These are phyloP conservation scores for Exutisphaerella laricina DNA, from an alignment of 2,329 filamentous ascomycete species.

Conservation along the genomic window DNA sequence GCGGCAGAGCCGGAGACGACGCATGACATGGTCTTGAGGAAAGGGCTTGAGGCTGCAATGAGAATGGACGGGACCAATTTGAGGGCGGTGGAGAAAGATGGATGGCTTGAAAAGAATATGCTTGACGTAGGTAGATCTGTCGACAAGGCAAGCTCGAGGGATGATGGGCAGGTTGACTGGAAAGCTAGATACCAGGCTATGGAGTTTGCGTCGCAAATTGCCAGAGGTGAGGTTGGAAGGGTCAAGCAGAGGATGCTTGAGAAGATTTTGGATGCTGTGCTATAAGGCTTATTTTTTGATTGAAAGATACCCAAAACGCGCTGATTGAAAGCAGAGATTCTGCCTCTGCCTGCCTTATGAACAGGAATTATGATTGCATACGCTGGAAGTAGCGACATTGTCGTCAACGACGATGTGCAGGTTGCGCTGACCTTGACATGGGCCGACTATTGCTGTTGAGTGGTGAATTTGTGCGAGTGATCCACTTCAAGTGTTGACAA, in stretches of 20 bases:
- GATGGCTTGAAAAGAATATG: conserved; percentile 20
- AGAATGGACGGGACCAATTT: conserved; percentile 12
- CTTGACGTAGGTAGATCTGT: conserved; percentile 17
- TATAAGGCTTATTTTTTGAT: background rate
- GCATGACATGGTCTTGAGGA: conserved; percentile 24
- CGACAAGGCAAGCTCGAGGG: conserved; percentile 5
- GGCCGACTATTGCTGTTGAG: no score
- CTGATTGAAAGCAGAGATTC: no score
- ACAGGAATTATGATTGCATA: background rate
- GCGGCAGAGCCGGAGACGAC: conserved; percentile 4
- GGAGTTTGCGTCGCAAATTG: conserved; percentile 29
- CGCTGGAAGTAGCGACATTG: no score
- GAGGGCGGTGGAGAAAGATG: conserved; percentile 12
- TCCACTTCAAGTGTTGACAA: no score
- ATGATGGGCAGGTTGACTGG: conserved; percentile 29
- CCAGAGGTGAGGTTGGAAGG: conserved; percentile 30
- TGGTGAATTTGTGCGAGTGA: no score
- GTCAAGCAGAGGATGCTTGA: conserved; percentile 29
- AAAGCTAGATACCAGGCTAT: conserved; percentile 28
- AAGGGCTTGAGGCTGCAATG: conserved; percentile 14
- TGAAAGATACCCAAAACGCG: background rate
- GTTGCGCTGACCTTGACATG: no score
- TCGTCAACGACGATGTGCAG: no score
- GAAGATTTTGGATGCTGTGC: conserved; percentile 26
- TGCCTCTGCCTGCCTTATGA: no score